A percentile compares a stretch with the other conserved stretches of the same genome.
Evolutionary conservation across 2,329 filamentous ascomycete genomes (phyloP).

Genomic region (Fonsecaea erecta): DNA sequence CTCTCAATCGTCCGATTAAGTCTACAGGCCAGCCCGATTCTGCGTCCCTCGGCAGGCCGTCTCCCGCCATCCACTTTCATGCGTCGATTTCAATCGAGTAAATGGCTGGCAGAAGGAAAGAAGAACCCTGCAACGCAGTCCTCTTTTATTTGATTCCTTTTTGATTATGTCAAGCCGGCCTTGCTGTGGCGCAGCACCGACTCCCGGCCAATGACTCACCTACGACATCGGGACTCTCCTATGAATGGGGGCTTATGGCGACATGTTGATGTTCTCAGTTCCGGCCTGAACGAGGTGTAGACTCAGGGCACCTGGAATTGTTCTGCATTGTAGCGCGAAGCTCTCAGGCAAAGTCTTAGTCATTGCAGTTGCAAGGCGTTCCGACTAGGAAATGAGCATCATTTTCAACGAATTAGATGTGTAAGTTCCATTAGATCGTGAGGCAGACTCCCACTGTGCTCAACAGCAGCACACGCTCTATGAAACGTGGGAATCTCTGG

Average conservation of each 20-base stretch:
- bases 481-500: not conserved
- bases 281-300: not conserved
- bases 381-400: not conserved
- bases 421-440: not conserved
- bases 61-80: slow-evolving; percentile 13
- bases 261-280: not conserved
- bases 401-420: not conserved
- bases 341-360: not conserved
- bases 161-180: not conserved
- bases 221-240: not conserved
- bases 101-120: not conserved
- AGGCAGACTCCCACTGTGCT: not conserved
- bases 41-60: not conserved
- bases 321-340: not conserved
- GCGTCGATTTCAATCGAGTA: not conserved
- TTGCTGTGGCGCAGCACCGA: slow-evolving; percentile 4
- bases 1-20: slow-evolving; percentile 19
- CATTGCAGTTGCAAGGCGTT: not conserved
- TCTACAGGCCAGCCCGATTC: not conserved
- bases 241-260: not conserved
- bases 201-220: slow-evolving; percentile 3
- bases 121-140: not conserved
- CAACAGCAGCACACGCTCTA: not conserved
- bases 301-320: not conserved
- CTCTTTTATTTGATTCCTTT: not conserved